Evolutionary conservation across 106 monocot genomes (phyloP), one percentile per base, ranked within the genome.

Genomic region (Cymbidium sinense): DNA sequence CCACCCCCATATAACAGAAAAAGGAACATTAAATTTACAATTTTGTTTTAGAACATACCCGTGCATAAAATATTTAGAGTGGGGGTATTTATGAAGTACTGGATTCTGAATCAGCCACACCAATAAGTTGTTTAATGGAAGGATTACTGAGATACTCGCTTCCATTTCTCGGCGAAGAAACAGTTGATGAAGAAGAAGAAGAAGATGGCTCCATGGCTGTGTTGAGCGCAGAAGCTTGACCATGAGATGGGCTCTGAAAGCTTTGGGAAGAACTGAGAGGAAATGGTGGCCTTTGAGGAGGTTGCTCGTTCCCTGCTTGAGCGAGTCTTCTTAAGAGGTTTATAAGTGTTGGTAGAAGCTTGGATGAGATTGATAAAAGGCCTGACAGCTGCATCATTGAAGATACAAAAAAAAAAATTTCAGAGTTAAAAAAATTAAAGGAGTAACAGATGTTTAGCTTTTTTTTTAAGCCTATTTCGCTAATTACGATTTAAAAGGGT

Each of bases 361-460:
- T 90, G 76, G 90, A 61, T 73, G 88, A 86, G 41, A 93, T 36
- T 25, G 85, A 74, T 6, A 93, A 79, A 67, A 90, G 41, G 18
- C 85, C 93, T 30, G 90, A 78, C 28, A 90, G 77, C 93, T 93
- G 90, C 86, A 85, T 76, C 30, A 47, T 54, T 2, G 54, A 29
- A 39, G 37, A 39, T 39, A 1, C 37, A 39, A 39, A 39, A n/a
- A n/a, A n/a, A n/a, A n/a, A n/a, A n/a, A n/a, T n/a, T n/a, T n/a
- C n/a, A n/a, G n/a, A n/a, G n/a, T 39, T 39, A 39, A 0, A 39
- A 39, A 39, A 39, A 39, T 39, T 39, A 39, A 39, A 1, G 37
- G 37, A 39, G 0, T 7, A n/a, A n/a, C n/a, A n/a, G n/a, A n/a
- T n/a, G n/a, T n/a, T n/a, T n/a, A n/a, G n/a, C n/a, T n/a, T n/a